Evolutionary conservation across 176 grass and related monocot genomes (phyloP).

Genomic region (Juncus inflexus): DNA sequence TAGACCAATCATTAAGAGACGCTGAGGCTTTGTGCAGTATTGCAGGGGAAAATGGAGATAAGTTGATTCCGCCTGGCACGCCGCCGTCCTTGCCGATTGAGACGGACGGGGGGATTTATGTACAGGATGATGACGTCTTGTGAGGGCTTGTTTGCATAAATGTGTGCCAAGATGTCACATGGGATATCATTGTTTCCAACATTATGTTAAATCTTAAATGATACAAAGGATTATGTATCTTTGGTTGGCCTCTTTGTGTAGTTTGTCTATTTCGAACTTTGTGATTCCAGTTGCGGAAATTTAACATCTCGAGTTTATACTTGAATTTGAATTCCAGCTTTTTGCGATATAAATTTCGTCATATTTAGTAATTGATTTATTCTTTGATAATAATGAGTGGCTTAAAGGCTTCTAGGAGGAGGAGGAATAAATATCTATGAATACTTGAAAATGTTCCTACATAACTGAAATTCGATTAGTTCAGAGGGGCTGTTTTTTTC

Average conservation of each 20-base stretch:
- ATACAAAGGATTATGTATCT: background rate
- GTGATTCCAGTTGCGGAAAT: too few species aligned
- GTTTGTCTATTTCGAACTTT: too few species aligned
- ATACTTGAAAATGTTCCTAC: too few species aligned
- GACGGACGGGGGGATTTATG: slow-evolving; percentile 60
- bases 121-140: slow-evolving; percentile 73
- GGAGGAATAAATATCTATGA: too few species aligned
- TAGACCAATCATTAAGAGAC: slow-evolving; percentile 64
- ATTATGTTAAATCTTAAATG: slow-evolving; percentile 17
- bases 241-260: too few species aligned
- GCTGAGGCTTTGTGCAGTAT: slow-evolving; percentile 62
- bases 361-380: too few species aligned
- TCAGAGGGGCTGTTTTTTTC: slow-evolving; percentile 9
- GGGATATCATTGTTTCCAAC: background rate
- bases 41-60: slow-evolving; percentile 60
- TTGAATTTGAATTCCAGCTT: too few species aligned
- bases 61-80: slow-evolving; percentile 81
- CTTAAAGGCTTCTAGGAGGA: too few species aligned
- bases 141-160: slow-evolving; percentile 26
- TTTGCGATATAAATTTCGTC: too few species aligned
- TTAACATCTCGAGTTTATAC: too few species aligned
- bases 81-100: slow-evolving; percentile 78
- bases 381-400: too few species aligned
- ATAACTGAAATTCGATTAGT: too few species aligned
- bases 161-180: background rate